phyloP scores from a whole-genome alignment of 2,329 filamentous ascomycete genomes.

The Akanthomyces dipterigenus region DNA sequence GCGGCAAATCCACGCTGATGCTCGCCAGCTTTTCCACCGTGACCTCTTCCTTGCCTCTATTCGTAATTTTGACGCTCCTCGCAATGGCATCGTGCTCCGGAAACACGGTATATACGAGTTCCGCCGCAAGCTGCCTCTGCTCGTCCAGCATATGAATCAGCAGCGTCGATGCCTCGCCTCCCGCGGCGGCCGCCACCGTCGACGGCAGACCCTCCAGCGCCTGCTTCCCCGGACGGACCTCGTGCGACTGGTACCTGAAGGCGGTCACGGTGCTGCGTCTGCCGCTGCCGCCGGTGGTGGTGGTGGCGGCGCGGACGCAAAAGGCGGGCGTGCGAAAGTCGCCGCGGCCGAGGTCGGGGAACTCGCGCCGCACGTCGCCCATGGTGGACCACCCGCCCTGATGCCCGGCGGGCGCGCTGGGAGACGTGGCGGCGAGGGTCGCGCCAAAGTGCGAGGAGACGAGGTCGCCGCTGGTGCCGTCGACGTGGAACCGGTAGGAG shows the following conservation, averaged over 20 bases:
- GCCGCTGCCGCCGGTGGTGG: too few species aligned
- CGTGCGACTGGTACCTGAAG: constrained; percentile 51
- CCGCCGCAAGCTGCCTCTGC: constrained; percentile 49
- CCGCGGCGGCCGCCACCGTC: constrained; percentile 49
- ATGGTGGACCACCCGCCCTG: constrained; percentile 29
- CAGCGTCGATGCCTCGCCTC: constrained; percentile 49
- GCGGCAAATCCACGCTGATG: constrained; percentile 54
- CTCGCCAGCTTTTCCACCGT: constrained; percentile 51
- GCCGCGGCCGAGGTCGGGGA: constrained; percentile 57
- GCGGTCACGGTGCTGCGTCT: constrained; percentile 52
- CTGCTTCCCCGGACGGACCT: constrained; percentile 49
- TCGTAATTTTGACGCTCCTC: constrained; percentile 54
- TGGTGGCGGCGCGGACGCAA: constrained; percentile 50
- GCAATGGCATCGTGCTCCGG: constrained; percentile 54
- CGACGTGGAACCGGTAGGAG: constrained; percentile 59
- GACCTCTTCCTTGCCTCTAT: constrained; percentile 46
- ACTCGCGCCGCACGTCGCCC: constrained; percentile 46
- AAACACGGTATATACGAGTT: constrained; percentile 57
- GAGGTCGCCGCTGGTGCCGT: constrained; percentile 47
- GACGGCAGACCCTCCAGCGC: constrained; percentile 48
- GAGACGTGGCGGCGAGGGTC: constrained; percentile 39
- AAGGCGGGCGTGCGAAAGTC: constrained; percentile 57
- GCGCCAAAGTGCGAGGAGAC: constrained; percentile 55
- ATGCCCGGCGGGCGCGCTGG: constrained; percentile 29
- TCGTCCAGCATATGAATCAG: constrained; percentile 52